phyloP scores from a whole-genome alignment of 306 rosid species.

The Quercus parvula region DNA sequence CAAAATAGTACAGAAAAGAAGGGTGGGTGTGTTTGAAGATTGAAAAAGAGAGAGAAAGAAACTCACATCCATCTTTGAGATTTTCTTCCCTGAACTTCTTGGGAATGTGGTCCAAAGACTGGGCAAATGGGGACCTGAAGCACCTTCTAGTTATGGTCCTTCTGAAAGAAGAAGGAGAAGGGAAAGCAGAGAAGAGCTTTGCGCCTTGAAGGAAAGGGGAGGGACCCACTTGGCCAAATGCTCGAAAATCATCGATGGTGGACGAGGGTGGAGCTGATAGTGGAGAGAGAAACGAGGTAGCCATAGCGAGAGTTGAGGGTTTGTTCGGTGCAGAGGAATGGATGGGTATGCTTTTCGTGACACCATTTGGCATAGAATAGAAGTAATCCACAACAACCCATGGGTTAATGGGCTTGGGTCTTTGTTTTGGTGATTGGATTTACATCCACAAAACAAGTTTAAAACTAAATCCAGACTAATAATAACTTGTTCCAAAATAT shows the following conservation, averaged over 20 bases:
- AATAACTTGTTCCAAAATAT: no score
- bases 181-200: slow-evolving; percentile 22
- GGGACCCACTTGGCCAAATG: slow-evolving; percentile 12
- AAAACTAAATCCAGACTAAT: no score
- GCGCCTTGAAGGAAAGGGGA: slow-evolving; percentile 55
- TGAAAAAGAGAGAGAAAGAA: neutral
- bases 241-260: slow-evolving; percentile 19
- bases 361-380: neutral
- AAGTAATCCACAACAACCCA: neutral
- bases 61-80: slow-evolving; percentile 89
- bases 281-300: slow-evolving; percentile 49
- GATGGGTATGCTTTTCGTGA: neutral
- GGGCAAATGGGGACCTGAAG: slow-evolving; percentile 37
- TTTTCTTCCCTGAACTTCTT: slow-evolving; percentile 76
- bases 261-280: slow-evolving; percentile 39
- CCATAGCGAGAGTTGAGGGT: slow-evolving; percentile 30
- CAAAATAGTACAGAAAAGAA: neutral
- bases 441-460: no score
- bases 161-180: slow-evolving; percentile 14
- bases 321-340: no score
- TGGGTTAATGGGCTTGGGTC: neutral
- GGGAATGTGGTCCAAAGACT: slow-evolving; percentile 69
- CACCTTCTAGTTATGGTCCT: slow-evolving; percentile 22
- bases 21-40: neutral
- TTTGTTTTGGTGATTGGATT: no score